Evolutionary conservation across 2,329 filamentous ascomycete genomes (phyloP), one percentile per base, ranked within the genome.

Genomic region (Ophiostoma perfectum): DNA sequence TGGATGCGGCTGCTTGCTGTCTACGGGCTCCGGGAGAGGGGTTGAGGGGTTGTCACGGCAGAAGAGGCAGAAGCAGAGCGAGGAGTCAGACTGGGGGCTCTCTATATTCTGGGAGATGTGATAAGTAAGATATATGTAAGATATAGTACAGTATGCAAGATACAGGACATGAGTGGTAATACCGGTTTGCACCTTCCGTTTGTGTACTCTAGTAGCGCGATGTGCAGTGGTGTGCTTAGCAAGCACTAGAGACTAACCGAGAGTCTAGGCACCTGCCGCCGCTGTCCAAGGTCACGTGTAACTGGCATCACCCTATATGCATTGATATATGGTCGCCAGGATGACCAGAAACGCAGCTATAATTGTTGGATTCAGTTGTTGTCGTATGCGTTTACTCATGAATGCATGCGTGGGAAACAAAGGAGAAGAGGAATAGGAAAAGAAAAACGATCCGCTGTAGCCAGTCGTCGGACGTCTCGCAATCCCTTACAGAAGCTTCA

Each of bases 401-500:
- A 9, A 36, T 55, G 49, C 49, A 55, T 14, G 49, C 8, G 27
- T 8, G 55, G 9, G 14, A 14, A 60, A 39, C 14, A 60, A 7
- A 60, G 27, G 16, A 36, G n/a, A 16, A 60, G 38, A n/a, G 41
- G 16, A 4, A 8, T 36, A 38, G 3, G 5, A 11, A 6, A 42
- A 27, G 6, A 12, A 52, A 18, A 52, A 8, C 9, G 11, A 55
- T 27, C 42, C 14, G 27, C 14, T 45, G 6, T 36, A 27, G 27
- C 49, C 18, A 8, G 4, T 27, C 27, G 27, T 27, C 27, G n/a
- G 7, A 11, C 42, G 42, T 45, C 42, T 45, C 3, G 7, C 4
- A 55, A 9, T 18, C 47, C 2, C 45, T 63, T 65, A 97, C 75
- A 97, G 78, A 75, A 97, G 78, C 84, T 95, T 97, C 79, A 97